Percentiles rank a stretch among this genome's conserved stretches.
phyloP scores from a whole-genome alignment of 176 grass and related monocot genomes.

The Saccharum spontaneum region DNA sequence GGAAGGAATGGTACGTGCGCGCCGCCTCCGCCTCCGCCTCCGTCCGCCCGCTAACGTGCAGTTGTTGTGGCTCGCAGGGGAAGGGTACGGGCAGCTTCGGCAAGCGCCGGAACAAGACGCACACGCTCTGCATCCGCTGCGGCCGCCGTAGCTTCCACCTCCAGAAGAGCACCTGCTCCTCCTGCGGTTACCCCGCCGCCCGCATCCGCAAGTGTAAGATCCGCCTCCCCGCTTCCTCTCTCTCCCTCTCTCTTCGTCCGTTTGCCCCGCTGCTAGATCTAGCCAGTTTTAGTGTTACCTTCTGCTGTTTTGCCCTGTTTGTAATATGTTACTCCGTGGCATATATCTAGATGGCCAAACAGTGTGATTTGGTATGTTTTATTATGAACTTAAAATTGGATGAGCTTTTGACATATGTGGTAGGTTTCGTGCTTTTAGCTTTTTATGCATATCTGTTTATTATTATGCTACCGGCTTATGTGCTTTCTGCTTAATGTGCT shows the following conservation, averaged over 20 bases:
- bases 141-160: conserved; percentile 93
- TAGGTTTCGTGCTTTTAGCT: neutral
- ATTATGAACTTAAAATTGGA: neutral
- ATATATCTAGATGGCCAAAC: neutral
- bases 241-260: neutral
- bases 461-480: neutral
- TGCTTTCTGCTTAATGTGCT: too few relatives aligned
- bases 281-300: too few relatives aligned
- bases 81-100: conserved; percentile 93
- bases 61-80: conserved; percentile 16
- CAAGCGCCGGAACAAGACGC: conserved; percentile 96
- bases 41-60: neutral
- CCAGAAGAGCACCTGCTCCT: conserved; percentile 90
- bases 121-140: conserved; percentile 89
- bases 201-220: conserved; percentile 97
- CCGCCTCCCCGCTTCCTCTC: neutral
- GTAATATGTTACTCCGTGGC: neutral
- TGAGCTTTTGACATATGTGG: neutral
- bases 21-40: neutral
- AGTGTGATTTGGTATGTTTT: neutral
- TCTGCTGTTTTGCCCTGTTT: neutral
- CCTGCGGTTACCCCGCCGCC: conserved; percentile 79
- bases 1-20: conserved; percentile 30
- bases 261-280: neutral
- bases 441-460: neutral